Conservation (phyloP, 164 flowering plant genomes). For the Magnolia officinalis region DNA sequence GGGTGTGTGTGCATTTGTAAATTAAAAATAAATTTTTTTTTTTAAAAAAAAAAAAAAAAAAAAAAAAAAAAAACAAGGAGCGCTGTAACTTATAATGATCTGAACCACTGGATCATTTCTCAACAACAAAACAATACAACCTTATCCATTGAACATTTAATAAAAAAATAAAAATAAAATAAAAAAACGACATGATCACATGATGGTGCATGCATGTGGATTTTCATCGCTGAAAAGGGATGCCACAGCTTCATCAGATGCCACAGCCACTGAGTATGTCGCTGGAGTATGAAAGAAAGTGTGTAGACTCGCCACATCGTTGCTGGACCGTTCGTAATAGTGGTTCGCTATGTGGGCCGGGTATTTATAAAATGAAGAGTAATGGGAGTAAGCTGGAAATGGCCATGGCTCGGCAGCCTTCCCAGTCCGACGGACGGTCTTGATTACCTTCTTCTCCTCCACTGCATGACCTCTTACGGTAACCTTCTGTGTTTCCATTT, state of each 20-base stretch:
- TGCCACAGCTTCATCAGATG: conserved; percentile 72
- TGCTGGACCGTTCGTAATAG: conserved; percentile 47
- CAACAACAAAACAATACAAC: too few relatives aligned
- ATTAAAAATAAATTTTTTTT: too few relatives aligned
- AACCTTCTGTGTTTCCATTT: conserved; percentile 68
- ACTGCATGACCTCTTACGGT: conserved; percentile 57
- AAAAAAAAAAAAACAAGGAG: too few relatives aligned
- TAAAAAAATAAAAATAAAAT: too few relatives aligned
- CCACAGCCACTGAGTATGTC: conserved; percentile 59
- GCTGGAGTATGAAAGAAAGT: conserved; percentile 79
- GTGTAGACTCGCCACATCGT: conserved; percentile 36
- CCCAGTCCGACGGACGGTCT: conserved; percentile 61
- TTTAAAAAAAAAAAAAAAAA: too few relatives aligned
- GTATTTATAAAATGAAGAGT: conserved; percentile 67
- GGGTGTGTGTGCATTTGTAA: too few relatives aligned
- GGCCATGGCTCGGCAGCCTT: conserved; percentile 85
- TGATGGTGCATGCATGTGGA: conserved; percentile 70
- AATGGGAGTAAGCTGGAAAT: conserved; percentile 60
- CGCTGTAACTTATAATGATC: too few relatives aligned
- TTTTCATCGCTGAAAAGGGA: conserved; percentile 84
- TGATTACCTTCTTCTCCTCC: conserved; percentile 67
- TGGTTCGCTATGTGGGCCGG: conserved; percentile 58
- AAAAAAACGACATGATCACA: conserved; percentile 31
- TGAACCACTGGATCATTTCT: too few relatives aligned
- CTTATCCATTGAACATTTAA: too few relatives aligned